These are phyloP conservation scores for Fusarium fracticaudum DNA, from an alignment of 2,329 filamentous ascomycete species.

Conservation along the genomic window DNA sequence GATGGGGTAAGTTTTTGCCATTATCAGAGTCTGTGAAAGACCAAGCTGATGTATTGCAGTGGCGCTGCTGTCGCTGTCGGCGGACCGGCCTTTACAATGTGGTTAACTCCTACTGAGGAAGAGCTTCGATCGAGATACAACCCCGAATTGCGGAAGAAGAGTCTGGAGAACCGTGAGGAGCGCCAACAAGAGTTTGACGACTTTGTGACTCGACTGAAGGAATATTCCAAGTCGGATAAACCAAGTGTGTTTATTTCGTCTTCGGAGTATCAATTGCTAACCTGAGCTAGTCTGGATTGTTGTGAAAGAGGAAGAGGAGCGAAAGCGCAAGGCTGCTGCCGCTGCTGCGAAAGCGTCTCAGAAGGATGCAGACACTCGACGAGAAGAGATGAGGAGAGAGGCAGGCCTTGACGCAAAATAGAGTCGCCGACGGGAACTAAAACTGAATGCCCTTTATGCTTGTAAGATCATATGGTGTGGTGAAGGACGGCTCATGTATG, in stretches of 20 bases:
- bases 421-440: neutral
- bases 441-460: slow-evolving; percentile 5
- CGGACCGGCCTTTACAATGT: slow-evolving; percentile 85
- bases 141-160: slow-evolving; percentile 90
- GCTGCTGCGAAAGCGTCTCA: slow-evolving; percentile 50
- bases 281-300: slow-evolving; percentile 59
- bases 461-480: slow-evolving; percentile 39
- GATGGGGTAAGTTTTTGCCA: slow-evolving; percentile 63
- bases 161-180: slow-evolving; percentile 79
- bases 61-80: slow-evolving; percentile 78
- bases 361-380: slow-evolving; percentile 54
- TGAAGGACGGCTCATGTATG: slow-evolving; percentile 31
- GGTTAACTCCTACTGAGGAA: slow-evolving; percentile 84
- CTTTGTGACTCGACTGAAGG: slow-evolving; percentile 85
- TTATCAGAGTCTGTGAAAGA: slow-evolving; percentile 15
- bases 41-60: slow-evolving; percentile 56
- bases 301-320: slow-evolving; percentile 59
- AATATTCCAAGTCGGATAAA: slow-evolving; percentile 90
- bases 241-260: slow-evolving; percentile 70
- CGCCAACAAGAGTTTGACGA: slow-evolving; percentile 88
- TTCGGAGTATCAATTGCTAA: slow-evolving; percentile 16
- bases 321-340: slow-evolving; percentile 50
- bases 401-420: slow-evolving; percentile 55
- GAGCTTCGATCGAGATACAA: slow-evolving; percentile 94
- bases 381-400: slow-evolving; percentile 61